Base-by-base conservation (phyloP, 192 early-diverging fungal species). In the Entophlyctis luteolus region DNA sequence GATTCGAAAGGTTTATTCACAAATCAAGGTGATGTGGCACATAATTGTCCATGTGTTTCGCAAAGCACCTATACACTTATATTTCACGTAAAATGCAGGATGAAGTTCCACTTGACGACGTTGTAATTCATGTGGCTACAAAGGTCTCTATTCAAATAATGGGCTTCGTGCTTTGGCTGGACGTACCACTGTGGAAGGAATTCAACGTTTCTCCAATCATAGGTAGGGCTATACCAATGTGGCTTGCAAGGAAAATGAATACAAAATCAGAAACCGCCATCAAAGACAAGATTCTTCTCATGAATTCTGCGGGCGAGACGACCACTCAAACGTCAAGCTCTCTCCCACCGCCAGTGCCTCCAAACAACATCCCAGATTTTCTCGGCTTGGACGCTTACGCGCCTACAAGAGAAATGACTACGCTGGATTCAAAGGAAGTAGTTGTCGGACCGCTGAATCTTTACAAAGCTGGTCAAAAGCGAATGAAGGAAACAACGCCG, bases 101-200 rank as follows among this genome's bases (percentile, higher is more conserved):
- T 6, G 25, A 52, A 25, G 5, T 6, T 23, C 49, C 5, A 5
- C 8, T 52, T 28, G 25, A 52, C 25, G 49, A 18, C 49, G 28
- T 52, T 23, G 49, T 25, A 25, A 52, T 52, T 23, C 8, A 52
- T 10, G 10, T 55, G 18, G 32, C 31, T 16, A 22, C 54, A 6
- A 47, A 5, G 4, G 48, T 63, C 22, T 18, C 27, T 34, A 49
- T 63, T 49, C 60, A 63, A 1, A 22, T 63, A 4, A 49, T 48
- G 42, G 60, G 60, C 20, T 29, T 49, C 32, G 16, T 63, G 29
- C 6, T 63, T 16, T 63, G 60, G 60, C 8, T 16, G 8, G 32
- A 49, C 31, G 31, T 63, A 8, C 42, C 16, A 5, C 47, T 63
- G 16, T 4, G 18, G 6, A 48, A 10, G 16, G 8, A 29, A n/a